Percentiles rank a stretch among this genome's conserved stretches.
Evolutionary conservation across 257 asterid species (phyloP).

Genomic region (Hygrophila difformis): DNA sequence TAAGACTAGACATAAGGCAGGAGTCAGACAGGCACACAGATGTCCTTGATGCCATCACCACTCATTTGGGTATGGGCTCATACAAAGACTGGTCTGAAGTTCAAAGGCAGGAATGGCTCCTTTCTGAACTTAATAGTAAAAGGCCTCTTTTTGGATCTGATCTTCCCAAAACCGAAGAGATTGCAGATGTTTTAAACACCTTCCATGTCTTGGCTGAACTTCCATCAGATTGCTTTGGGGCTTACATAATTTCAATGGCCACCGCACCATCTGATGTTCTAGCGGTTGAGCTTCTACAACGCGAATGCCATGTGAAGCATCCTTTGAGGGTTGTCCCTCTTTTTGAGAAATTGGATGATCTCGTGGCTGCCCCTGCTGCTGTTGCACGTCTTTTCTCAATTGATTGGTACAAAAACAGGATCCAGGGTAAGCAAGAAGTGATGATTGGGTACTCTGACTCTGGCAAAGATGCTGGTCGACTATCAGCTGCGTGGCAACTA

Average conservation of each 20-base stretch:
- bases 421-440: constrained; percentile 83
- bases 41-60: constrained; percentile 79
- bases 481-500: constrained; percentile 92
- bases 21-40: constrained; percentile 90
- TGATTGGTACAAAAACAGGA: constrained; percentile 73
- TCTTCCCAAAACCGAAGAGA: constrained; percentile 83
- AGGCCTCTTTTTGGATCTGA: constrained; percentile 90
- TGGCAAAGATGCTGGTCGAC: constrained; percentile 92
- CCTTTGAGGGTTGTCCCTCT: constrained; percentile 81
- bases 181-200: constrained; percentile 71
- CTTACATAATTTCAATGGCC: constrained; percentile 90
- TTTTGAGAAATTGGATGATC: constrained; percentile 90
- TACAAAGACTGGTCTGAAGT: constrained; percentile 86
- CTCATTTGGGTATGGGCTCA: constrained; percentile 75
- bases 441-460: constrained; percentile 98
- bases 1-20: constrained; percentile 85
- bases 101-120: constrained; percentile 80
- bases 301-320: constrained; percentile 58
- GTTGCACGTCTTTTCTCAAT: constrained; percentile 77
- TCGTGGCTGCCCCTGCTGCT: constrained; percentile 78
- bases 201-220: constrained; percentile 75
- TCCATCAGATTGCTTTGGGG: constrained; percentile 71
- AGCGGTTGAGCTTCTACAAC: constrained; percentile 86
- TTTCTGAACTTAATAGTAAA: constrained; percentile 73
- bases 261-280: constrained; percentile 94